A percentile compares a stretch with the other conserved stretches of the same genome.
Conservation (phyloP, 2,329 filamentous ascomycete species). For the Microthyrium microscopicum region DNA sequence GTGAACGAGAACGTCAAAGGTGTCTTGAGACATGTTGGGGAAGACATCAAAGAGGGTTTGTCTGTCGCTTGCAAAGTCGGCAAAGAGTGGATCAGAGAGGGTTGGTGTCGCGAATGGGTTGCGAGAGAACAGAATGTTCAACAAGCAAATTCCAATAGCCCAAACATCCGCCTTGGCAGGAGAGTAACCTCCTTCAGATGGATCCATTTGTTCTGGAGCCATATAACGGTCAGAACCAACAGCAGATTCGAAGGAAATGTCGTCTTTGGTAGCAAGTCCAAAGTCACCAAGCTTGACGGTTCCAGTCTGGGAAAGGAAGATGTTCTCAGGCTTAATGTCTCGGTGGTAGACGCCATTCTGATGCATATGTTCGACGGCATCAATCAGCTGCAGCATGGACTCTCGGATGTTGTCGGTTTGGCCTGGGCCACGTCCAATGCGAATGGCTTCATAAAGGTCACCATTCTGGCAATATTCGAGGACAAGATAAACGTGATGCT, state of each 20-base stretch:
- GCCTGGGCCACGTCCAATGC: slow-evolving; percentile 68
- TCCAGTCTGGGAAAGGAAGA: slow-evolving; percentile 76
- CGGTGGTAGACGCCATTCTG: slow-evolving; percentile 83
- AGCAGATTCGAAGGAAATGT: slow-evolving; percentile 81
- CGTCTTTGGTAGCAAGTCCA: slow-evolving; percentile 74
- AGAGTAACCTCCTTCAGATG: slow-evolving; percentile 71
- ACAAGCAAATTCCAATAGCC: slow-evolving; percentile 89
- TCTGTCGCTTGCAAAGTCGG: slow-evolving; percentile 84
- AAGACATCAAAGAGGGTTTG: slow-evolving; percentile 97
- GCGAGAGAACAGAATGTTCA: slow-evolving; percentile 91
- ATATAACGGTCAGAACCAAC: slow-evolving; percentile 98
- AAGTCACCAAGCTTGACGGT: slow-evolving; percentile 96
- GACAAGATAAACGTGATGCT: slow-evolving; percentile 77
- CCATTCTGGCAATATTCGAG: slow-evolving; percentile 91
- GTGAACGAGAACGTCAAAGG: slow-evolving; percentile 80
- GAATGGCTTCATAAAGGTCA: slow-evolving; percentile 94
- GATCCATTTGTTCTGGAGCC: slow-evolving; percentile 96
- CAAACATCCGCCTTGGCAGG: slow-evolving; percentile 89
- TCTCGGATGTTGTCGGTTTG: slow-evolving; percentile 94
- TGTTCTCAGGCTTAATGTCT: slow-evolving; percentile 99
- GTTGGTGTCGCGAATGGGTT: slow-evolving; percentile 91
- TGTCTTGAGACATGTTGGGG: slow-evolving; percentile 95
- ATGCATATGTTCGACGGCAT: slow-evolving; percentile 82
- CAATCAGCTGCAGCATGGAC: slow-evolving; percentile 90
- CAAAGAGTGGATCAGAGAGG: slow-evolving; percentile 77